Evolutionary conservation across 2,329 filamentous ascomycete genomes (phyloP).

Genomic region (Boeremia exigua): DNA sequence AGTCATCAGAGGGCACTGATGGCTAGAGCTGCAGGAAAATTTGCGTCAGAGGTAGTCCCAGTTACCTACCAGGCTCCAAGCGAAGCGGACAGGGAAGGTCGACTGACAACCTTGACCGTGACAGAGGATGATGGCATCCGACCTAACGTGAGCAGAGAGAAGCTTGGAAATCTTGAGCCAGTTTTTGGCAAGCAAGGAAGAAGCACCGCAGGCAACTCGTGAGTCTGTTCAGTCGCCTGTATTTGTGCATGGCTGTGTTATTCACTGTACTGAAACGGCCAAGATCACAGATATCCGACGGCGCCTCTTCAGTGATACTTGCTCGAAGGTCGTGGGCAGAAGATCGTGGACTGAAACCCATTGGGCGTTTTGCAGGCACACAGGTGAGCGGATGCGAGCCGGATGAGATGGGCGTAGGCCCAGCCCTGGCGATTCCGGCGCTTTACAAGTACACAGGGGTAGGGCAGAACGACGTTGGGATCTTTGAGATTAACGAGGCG

Average conservation of each 20-base stretch:
- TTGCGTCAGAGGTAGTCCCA: constrained; percentile 91
- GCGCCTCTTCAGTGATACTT: constrained; percentile 83
- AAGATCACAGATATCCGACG: constrained; percentile 92
- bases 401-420: constrained; percentile 94
- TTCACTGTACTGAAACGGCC: constrained; percentile 29
- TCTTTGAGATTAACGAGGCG: constrained; percentile 94
- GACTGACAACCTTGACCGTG: constrained; percentile 75
- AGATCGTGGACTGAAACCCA: constrained; percentile 83
- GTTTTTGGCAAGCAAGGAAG: constrained; percentile 90
- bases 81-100: constrained; percentile 69
- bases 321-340: constrained; percentile 93
- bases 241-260: not conserved
- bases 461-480: constrained; percentile 79
- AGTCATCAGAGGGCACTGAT: constrained; percentile 85
- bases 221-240: not conserved
- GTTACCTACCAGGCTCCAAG: constrained; percentile 82
- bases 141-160: constrained; percentile 84
- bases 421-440: constrained; percentile 75
- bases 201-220: constrained; percentile 83
- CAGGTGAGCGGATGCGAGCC: constrained; percentile 91
- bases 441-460: constrained; percentile 79
- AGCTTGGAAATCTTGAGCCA: constrained; percentile 79
- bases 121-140: constrained; percentile 89
- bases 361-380: constrained; percentile 91
- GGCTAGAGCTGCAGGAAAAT: constrained; percentile 87